Evolutionary conservation across 2,329 filamentous ascomycete species (phyloP), one percentile per base, ranked within the genome.

Genomic region (Microdochium nivale): DNA sequence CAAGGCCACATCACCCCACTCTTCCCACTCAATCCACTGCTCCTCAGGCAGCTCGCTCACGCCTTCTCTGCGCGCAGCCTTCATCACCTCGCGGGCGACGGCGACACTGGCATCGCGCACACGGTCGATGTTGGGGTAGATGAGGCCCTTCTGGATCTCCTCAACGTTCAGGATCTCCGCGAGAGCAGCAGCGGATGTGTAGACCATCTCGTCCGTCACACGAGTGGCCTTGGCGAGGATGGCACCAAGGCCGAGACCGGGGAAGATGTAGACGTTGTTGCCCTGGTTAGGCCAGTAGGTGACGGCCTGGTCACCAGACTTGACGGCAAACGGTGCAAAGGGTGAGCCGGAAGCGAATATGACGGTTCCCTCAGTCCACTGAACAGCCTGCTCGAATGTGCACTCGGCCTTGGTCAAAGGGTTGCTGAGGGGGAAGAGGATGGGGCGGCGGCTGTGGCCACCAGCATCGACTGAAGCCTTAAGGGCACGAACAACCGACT

Each of bases 381-480:
- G 81, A 63, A 97, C 80, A 16, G 94, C 94, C 65, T 94, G 88
- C 76, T 96, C 91, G 63, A 95, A 97, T 16, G 90, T 96, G 75
- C 94, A 97, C 74, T 99, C 94, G 9, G 92, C 95, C 77, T 97
- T 96, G 72, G 87, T 91, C 49, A 91, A 84, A 49, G 94, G 94
- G 75, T 99, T 97, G 71, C 89, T 95, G 44, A 99, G 84, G 51
- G 92, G 92, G 83, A 99, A 97, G 62, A 96, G 86, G 65, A 95
- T 92, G 55, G 94, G 91, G 56, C 83, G 78, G 56, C 90, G 82
- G 69, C 90, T 90, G 59, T 82, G 65, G 49, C 81, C 81, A 49
- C 80, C 78, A 35, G 77, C 72, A 57, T 85, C 80, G 32, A 85
- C 81, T 1, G 80, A 83, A 3, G 74, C 74, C 72, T 84, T 84